Evolutionary conservation across 495 filamentous ascomycete species (phyloP).

Genomic region (Neurospora tetrasperma): DNA sequence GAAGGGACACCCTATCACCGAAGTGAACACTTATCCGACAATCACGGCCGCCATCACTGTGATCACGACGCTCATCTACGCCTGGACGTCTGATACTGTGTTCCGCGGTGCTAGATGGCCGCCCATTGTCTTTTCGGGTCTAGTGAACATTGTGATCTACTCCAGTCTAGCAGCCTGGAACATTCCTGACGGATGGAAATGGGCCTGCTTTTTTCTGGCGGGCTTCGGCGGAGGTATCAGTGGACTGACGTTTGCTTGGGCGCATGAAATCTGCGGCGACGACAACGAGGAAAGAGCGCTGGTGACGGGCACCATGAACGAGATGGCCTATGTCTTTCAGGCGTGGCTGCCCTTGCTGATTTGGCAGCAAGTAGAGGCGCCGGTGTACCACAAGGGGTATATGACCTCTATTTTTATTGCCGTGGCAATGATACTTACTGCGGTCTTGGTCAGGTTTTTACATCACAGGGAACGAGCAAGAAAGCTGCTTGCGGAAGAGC

Average conservation of each 20-base stretch:
- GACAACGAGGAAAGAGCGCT: conserved; percentile 48
- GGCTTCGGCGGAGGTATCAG: conserved; percentile 26
- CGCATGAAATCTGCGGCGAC: conserved; percentile 41
- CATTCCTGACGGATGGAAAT: conserved; percentile 33
- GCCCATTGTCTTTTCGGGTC: conserved; percentile 31
- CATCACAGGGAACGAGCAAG: conserved; percentile 29
- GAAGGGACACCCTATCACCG: conserved; percentile 24
- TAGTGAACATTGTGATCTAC: conserved; percentile 31
- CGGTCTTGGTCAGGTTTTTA: conserved; percentile 28
- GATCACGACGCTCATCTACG: conserved; percentile 31
- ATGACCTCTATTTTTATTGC: conserved; percentile 32
- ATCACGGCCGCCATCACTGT: conserved; percentile 35
- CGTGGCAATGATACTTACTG: conserved; percentile 23
- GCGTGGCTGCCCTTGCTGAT: conserved; percentile 37
- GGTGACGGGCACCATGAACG: conserved; percentile 34
- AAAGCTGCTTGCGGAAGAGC: conserved; percentile 7
- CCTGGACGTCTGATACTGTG: conserved; percentile 39
- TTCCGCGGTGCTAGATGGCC: conserved; percentile 47
- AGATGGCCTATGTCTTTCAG: conserved; percentile 32
- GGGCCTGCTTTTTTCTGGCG: conserved; percentile 41
- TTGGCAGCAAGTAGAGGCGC: conserved; percentile 39
- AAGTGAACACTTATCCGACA: conserved; percentile 36
- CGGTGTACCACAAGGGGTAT: conserved; percentile 35
- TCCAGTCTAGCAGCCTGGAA: conserved; percentile 33
- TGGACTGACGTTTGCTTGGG: conserved; percentile 37